These are phyloP conservation scores for Penicillium pancosmium DNA, from an alignment of 495 filamentous ascomycete genomes.

Conservation along the genomic window DNA sequence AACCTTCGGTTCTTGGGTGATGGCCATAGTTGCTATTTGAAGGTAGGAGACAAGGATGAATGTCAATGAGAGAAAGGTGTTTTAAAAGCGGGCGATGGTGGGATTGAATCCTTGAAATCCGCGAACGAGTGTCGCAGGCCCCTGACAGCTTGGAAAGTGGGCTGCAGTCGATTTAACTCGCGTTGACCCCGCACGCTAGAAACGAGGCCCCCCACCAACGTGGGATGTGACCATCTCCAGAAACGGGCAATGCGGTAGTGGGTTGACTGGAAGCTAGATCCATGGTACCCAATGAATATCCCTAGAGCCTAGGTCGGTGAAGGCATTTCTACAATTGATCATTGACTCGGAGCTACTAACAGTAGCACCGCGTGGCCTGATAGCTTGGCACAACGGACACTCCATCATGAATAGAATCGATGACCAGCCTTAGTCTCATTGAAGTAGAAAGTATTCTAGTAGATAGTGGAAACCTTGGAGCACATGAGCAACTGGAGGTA, in stretches of 20 bases:
- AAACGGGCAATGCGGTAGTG: neutral
- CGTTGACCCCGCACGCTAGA: neutral
- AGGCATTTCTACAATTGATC: no score
- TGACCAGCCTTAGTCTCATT: no score
- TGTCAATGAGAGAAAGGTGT: no score
- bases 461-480: neutral
- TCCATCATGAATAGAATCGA: no score
- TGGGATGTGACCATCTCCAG: neutral
- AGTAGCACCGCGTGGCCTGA: neutral
- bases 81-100: no score
- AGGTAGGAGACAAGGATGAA: neutral
- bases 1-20: constrained; percentile 11
- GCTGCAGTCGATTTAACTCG: neutral
- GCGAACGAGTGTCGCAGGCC: no score
- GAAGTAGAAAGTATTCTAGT: neutral
- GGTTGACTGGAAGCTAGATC: neutral
- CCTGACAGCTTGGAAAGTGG: neutral
- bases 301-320: no score
- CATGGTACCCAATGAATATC: neutral
- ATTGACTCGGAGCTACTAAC: no score
- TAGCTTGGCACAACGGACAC: neutral
- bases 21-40: constrained; percentile 5
- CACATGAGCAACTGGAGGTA: no score
- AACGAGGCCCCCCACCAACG: neutral
- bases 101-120: no score